Evolutionary conservation across 495 filamentous ascomycete species (phyloP).

Genomic region (Tuber aestivum): DNA sequence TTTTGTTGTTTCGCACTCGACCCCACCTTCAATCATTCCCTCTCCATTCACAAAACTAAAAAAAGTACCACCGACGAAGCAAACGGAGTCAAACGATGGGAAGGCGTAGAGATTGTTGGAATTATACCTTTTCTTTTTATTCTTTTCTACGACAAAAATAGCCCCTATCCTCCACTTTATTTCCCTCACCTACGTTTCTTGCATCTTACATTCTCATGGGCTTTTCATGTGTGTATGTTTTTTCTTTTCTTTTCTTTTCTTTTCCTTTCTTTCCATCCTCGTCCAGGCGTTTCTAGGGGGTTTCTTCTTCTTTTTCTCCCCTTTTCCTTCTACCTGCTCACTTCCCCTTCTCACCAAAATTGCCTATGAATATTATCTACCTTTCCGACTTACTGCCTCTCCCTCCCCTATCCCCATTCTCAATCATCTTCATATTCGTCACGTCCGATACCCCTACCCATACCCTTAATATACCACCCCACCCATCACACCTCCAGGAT

Average conservation of each 20-base stretch:
- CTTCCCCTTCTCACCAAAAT: background rate
- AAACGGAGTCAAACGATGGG: background rate
- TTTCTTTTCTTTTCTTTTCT: no score
- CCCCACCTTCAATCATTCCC: slow-evolving; percentile 36
- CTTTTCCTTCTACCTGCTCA: background rate
- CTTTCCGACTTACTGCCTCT: background rate
- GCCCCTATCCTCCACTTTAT: background rate
- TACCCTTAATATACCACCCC: background rate
- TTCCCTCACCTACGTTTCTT: background rate
- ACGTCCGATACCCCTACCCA: background rate
- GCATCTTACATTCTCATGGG: background rate
- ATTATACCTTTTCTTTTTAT: background rate
- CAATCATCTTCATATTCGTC: background rate
- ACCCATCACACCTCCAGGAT: background rate
- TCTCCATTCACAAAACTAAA: slow-evolving; percentile 7
- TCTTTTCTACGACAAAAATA: background rate
- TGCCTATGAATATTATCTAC: background rate
- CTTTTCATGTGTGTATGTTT: background rate
- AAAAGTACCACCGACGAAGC: background rate
- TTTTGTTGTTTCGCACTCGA: slow-evolving; percentile 13
- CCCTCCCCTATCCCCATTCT: background rate
- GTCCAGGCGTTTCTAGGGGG: background rate
- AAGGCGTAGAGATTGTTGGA: background rate
- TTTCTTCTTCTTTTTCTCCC: no score
- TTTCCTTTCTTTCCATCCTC: background rate